Evolutionary conservation across 306 rosid genomes (phyloP), one percentile per base, ranked within the genome.

Genomic region (Mimosa pudica): DNA sequence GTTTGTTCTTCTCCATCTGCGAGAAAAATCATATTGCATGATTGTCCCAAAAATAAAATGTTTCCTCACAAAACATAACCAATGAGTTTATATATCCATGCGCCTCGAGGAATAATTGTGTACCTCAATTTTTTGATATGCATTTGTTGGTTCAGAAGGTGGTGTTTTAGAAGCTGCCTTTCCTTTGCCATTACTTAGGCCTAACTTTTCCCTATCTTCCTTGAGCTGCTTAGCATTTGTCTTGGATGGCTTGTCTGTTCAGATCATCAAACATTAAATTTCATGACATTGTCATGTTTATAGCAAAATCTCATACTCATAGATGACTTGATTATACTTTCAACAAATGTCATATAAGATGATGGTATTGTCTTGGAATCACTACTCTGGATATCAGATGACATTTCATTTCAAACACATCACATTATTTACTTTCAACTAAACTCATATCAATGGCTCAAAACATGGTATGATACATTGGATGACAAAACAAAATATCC

Each of bases 1-100:
- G 99, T 77, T 91, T 93, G 61, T 86, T 78, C 85, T 90, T 93
- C 89, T 96, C 97, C 38, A 33, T 33, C 99, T 92, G 85, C 33
- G 54, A 61, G 55, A 35, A 68, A 35, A 35, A 41, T 35, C 55
- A 82, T 58, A 63, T 9, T n/a, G 71, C 44, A 7, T 69, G 46
- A 69, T 36, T 0, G 80, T 38, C 73, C 33, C 42, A 65, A 35
- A 18, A 67, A 47, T 57, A 79, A 52, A 57, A 79, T 52, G 63
- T 42, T 64, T 55, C 54, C 32, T 70, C 73, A 54, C 12, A 61
- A 30, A 41, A 41, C 54, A 44, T 47, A n/a, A 49, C 44, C 41
- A 45, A 74, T 24, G 30, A 24, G 30, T 24, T 24, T 24, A 24
- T 24, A 24, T 24, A 24, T 24, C 30, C 30, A 24, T 24, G 30